Evolutionary conservation across 768 basidiomycete genomes (phyloP), one percentile per base, ranked within the genome.

Genomic region (Suillus americanus): DNA sequence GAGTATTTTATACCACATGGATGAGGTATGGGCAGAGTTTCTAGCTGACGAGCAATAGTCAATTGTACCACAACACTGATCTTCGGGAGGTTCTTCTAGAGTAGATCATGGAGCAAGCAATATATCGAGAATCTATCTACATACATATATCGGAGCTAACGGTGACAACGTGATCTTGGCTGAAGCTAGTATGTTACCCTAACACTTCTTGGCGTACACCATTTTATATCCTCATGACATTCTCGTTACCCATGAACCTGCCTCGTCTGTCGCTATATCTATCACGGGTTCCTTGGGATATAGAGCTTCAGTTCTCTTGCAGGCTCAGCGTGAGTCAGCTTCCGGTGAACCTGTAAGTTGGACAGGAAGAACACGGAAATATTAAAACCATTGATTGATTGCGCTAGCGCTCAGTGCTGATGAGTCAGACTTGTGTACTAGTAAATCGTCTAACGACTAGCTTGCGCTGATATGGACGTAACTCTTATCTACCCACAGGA

Each of bases 21-120:
- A 87, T 59, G 76, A 80, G 4, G 70, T 86, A 16, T 85, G 82
- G 83, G 75, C 68, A 38, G 74, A 79, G 6, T 72, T 76, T 63
- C 37, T 78, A 35, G 60, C 41, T 0, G 64, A 43, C 1, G 67
- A 68, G 41, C 46, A 67, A 60, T 74, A 37, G 51, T 37, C 18
- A 7, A 38, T 35, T 38, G 7, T 23, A 23, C 20, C 8, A 53
- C 28, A 33, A 30, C 51, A 50, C 14, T 16, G 14, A 20, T 20
- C 5, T 53, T 8, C 10, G 2, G 2, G 13, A 35, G 20, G 12
- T n/a, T 23, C 33, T 55, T 40, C 30, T 12, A n/a, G 33, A 54
- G 23, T 66, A 59, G 30, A 41, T n/a, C n/a, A n/a, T 57, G 61
- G 10, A 38, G 59, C 54, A n/a, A n/a, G n/a, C n/a, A n/a, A n/a